Evolutionary conservation across 495 filamentous ascomycete genomes (phyloP), one percentile per base, ranked within the genome.

Genomic region (Coniosporium apollinis): DNA sequence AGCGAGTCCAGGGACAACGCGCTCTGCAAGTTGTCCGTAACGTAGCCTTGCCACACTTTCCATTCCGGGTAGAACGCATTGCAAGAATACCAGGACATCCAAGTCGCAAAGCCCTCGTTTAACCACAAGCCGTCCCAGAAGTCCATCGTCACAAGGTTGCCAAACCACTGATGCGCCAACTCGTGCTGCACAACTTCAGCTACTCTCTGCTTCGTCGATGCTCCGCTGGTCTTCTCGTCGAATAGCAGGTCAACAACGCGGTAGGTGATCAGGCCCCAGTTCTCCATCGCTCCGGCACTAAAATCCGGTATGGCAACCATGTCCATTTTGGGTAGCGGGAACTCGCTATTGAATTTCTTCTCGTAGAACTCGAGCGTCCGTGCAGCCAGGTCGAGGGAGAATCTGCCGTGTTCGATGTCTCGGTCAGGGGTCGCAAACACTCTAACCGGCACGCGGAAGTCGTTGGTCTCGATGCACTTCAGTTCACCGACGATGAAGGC

Each of bases 61-160:
- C 89, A 94, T 52, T 94, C 86, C 2, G 87, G 89, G 60, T 85
- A 94, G 66, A 97, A 92, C 39, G 65, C 60, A 52, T 82, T 79
- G 65, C 72, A 78, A 18, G 79, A 76, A 57, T 76, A 78, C 76
- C 72, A 71, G 28, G 50, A 56, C 55, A 60, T 60, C 91, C 89
- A 97, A 17, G 89, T 94, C 20, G 89, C 89, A 54, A 96, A 96
- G 17, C 87, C 87, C 58, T 97, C 89, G 55, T 96, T 96, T 40
- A 97, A 74, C 89, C 89, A 97, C 19, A 97, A 62, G 20, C 84
- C 87, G 58, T 94, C 86, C 89, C 89, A 97, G 70, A 89, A 97
- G 56, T 94, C 87, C 89, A 97, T 97, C 26, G 89, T 97, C 29
- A 97, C 89, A 39, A 97, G 64, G 58, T 97, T 96, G 41, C 89